Conservation (phyloP, 257 asterid genomes). For the Oldenlandia corymbosa region DNA sequence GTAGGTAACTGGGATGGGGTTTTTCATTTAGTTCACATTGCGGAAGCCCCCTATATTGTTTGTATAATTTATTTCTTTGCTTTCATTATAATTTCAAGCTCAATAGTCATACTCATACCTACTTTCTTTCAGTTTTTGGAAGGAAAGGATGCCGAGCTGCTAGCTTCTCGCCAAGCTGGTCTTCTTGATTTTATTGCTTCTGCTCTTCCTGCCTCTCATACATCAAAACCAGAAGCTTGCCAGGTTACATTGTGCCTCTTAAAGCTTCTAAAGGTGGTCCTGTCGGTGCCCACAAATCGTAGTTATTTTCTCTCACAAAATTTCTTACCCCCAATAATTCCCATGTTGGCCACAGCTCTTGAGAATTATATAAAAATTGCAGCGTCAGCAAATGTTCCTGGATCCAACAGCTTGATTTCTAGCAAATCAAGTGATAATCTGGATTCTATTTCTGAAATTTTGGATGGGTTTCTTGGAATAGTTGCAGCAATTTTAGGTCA, state of each 20-base stretch:
- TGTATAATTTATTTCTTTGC: conserved; percentile 11
- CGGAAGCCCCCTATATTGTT: not conserved
- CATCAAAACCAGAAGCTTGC: conserved; percentile 92
- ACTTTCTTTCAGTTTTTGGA: conserved; percentile 60
- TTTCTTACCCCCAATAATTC: conserved; percentile 90
- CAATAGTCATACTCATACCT: conserved; percentile 12
- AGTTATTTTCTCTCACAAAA: conserved; percentile 93
- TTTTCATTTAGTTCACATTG: not conserved
- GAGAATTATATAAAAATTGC: conserved; percentile 91
- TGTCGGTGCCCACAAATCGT: conserved; percentile 56
- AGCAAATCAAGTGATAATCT: conserved; percentile 55
- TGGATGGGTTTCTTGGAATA: conserved; percentile 78
- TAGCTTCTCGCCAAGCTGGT: conserved; percentile 95
- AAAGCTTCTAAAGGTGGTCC: conserved; percentile 71
- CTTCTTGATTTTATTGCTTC: conserved; percentile 96
- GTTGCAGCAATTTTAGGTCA: conserved; percentile 75
- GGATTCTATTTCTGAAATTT: conserved; percentile 68
- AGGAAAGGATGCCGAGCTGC: conserved; percentile 94
- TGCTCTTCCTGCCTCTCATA: conserved; percentile 95
- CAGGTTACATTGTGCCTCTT: conserved; percentile 76
- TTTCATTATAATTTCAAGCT: conserved; percentile 18
- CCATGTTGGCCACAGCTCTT: conserved; percentile 92
- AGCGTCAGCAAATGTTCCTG: conserved; percentile 62
- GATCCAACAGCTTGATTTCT: conserved; percentile 42
- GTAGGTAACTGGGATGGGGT: not conserved